phyloP scores from a whole-genome alignment of 352 stramenopile genomes.

The Pythium phragmiticola region DNA sequence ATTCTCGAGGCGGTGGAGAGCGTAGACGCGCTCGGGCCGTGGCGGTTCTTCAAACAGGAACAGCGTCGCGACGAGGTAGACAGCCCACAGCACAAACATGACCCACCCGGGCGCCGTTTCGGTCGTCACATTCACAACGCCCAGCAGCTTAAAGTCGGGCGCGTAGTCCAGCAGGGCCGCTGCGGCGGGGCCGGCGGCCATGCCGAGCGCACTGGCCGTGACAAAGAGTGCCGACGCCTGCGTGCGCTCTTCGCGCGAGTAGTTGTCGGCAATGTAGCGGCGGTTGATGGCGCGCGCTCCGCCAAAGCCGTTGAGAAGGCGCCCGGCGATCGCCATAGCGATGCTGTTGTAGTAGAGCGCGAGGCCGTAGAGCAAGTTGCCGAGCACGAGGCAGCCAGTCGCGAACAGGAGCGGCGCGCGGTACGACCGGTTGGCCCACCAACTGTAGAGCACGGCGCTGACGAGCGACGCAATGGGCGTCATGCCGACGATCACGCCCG shows the following conservation, averaged over 20 bases:
- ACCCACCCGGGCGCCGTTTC: constrained; percentile 90
- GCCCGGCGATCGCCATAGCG: constrained; percentile 87
- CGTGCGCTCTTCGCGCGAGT: constrained; percentile 88
- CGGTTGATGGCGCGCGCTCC: constrained; percentile 90
- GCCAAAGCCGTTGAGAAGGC: constrained; percentile 92
- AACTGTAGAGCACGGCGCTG: constrained; percentile 93
- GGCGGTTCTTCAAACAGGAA: constrained; percentile 70
- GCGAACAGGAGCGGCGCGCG: constrained; percentile 84
- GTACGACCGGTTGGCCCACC: constrained; percentile 92
- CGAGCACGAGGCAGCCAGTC: constrained; percentile 75
- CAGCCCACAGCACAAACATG: constrained; percentile 80
- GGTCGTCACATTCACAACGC: constrained; percentile 63
- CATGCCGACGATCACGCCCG: constrained; percentile 96
- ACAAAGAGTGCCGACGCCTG: constrained; percentile 91
- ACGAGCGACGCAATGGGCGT: constrained; percentile 94
- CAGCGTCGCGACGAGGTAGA: constrained; percentile 59
- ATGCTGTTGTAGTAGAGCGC: constrained; percentile 80
- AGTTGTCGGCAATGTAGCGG: constrained; percentile 88
- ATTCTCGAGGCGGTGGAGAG: constrained; percentile 34
- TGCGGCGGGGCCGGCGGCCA: constrained; percentile 86
- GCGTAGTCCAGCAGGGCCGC: constrained; percentile 70
- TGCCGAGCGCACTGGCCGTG: constrained; percentile 90
- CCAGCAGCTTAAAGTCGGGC: constrained; percentile 58
- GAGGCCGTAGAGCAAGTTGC: constrained; percentile 88
- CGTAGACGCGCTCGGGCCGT: constrained; percentile 37